phyloP scores from a whole-genome alignment of 2,329 filamentous ascomycete species.

The Diaporthe sp. region DNA sequence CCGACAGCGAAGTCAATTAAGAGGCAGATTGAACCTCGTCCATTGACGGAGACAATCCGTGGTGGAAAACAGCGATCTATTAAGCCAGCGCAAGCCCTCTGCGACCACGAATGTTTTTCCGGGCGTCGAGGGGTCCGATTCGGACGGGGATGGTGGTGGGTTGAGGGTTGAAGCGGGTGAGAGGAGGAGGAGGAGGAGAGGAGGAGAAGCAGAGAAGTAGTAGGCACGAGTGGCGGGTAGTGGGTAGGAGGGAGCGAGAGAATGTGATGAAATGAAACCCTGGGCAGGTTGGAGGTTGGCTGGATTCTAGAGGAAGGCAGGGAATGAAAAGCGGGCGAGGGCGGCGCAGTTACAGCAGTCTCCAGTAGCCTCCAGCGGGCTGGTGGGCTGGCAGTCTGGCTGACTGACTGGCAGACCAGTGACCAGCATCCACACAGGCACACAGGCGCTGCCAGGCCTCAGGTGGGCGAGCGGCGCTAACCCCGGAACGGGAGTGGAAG shows the following conservation, averaged over 20 bases:
- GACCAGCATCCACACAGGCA: not conserved
- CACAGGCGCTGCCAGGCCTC: not conserved
- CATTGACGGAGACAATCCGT: constrained; percentile 27
- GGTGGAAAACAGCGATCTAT: constrained; percentile 9
- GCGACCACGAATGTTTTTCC: constrained; percentile 9
- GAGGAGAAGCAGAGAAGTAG: constrained; percentile 14
- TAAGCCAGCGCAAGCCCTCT: constrained; percentile 2
- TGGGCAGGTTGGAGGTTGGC: constrained; percentile 22
- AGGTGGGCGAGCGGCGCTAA: constrained; percentile 7
- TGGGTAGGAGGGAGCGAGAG: not conserved
- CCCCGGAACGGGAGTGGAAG: constrained; percentile 3
- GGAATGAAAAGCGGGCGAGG: constrained; percentile 32
- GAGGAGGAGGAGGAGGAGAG: not conserved
- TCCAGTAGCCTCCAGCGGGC: constrained; percentile 7
- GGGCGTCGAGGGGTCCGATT: constrained; percentile 11
- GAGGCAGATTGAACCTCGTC: constrained; percentile 8
- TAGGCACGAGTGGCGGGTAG: not conserved
- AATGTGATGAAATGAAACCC: constrained; percentile 32
- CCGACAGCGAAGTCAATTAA: constrained; percentile 33
- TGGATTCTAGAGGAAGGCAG: constrained; percentile 30
- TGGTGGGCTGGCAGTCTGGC: constrained; percentile 3
- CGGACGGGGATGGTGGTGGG: constrained; percentile 25
- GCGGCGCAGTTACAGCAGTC: constrained; percentile 23
- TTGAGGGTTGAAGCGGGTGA: not conserved
- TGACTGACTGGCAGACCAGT: not conserved